These are phyloP conservation scores for Backusella tuberculispora DNA, from an alignment of 192 early-diverging fungal genomes.

Conservation along the genomic window DNA sequence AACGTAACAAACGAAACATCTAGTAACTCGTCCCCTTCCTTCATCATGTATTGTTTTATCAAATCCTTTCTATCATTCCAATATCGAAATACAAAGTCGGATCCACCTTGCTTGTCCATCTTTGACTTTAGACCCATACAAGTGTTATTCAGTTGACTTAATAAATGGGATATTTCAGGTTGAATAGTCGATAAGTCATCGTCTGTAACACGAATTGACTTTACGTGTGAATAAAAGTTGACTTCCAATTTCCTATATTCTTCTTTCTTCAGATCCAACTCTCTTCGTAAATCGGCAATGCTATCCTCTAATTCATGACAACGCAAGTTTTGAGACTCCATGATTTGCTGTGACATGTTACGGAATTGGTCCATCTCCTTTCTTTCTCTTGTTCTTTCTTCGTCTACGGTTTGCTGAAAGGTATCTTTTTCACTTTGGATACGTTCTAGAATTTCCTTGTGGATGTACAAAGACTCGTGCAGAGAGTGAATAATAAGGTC, in stretches of 20 bases:
- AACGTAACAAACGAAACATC: constrained; percentile 45
- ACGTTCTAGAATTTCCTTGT: constrained; percentile 24
- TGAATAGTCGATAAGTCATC: constrained; percentile 51
- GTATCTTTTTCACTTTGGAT: constrained; percentile 7
- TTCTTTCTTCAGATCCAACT: constrained; percentile 7
- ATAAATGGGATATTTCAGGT: constrained; percentile 37
- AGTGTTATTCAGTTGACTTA: constrained; percentile 38
- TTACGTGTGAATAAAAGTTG: constrained; percentile 24
- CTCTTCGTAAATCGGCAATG: neutral
- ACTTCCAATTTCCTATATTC: constrained; percentile 14
- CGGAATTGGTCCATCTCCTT: neutral
- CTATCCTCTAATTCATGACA: neutral
- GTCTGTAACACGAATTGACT: constrained; percentile 45
- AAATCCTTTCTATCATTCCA: constrained; percentile 1
- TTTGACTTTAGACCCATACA: constrained; percentile 38
- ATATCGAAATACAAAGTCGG: neutral
- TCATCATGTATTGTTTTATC: constrained; percentile 30
- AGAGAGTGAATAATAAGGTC: constrained; percentile 24
- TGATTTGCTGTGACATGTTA: neutral
- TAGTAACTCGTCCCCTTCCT: constrained; percentile 39
- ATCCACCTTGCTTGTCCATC: constrained; percentile 20
- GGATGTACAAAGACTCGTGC: constrained; percentile 30
- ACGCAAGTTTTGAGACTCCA: neutral
- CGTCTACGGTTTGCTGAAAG: neutral
- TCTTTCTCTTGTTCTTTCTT: neutral